Evolutionary conservation across 2,329 filamentous ascomycete genomes (phyloP).

Genomic region (Aphanoascus verrucosus): DNA sequence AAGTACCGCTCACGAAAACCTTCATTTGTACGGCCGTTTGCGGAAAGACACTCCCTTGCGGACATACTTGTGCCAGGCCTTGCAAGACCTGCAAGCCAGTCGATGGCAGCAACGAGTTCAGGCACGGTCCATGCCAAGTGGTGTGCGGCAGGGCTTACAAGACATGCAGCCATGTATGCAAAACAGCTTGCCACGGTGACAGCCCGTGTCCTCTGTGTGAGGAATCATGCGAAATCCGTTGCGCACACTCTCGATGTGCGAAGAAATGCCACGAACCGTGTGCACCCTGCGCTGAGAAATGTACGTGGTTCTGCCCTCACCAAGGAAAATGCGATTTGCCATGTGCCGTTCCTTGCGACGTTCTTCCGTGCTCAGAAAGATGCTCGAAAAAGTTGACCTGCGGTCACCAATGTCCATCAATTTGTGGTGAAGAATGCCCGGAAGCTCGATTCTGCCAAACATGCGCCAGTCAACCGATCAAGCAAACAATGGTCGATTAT

Average conservation of each 20-base stretch:
- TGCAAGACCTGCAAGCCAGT: background rate
- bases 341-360: constrained; percentile 57
- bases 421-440: constrained; percentile 57
- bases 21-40: background rate
- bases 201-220: constrained; percentile 10
- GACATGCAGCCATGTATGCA: constrained; percentile 11
- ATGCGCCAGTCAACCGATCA: constrained; percentile 39
- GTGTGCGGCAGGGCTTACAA: constrained; percentile 1
- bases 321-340: constrained; percentile 39
- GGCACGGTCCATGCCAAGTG: background rate
- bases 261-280: constrained; percentile 51
- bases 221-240: constrained; percentile 44
- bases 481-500: constrained; percentile 45
- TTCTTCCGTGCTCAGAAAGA: constrained; percentile 52
- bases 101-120: background rate
- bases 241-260: constrained; percentile 47
- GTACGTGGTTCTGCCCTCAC: constrained; percentile 48
- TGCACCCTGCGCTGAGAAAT: constrained; percentile 49
- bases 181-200: constrained; percentile 5
- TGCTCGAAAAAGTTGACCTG: constrained; percentile 47
- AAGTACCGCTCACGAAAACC: background rate
- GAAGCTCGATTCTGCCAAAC: constrained; percentile 44
- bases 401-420: constrained; percentile 53
- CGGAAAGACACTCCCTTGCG: constrained; percentile 3
- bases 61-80: constrained; percentile 2